Base-by-base conservation (phyloP, 768 basidiomycete species). In the Trametes maxima region DNA sequence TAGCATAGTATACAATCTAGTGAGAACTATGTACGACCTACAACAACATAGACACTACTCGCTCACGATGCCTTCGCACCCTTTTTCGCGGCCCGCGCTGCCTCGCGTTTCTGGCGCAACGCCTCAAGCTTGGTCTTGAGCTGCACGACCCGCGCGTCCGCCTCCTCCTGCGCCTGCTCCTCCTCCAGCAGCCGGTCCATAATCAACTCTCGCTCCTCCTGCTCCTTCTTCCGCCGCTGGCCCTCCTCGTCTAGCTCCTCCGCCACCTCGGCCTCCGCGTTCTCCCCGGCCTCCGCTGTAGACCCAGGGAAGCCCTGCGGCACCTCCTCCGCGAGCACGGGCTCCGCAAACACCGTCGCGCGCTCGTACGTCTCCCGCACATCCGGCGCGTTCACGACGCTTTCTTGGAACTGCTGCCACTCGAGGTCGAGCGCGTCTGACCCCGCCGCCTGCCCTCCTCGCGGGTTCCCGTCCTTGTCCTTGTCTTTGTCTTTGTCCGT, bases 181-280 rank as follows among this genome's bases (percentile, higher is more conserved):
- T 94, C 92, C 33, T 93, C 92, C 71, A 92, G 60, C 48, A 94
- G 73, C 56, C 92, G 81, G 73, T 93, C 92, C 87, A 94, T 90
- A 45, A 94, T 93, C 60, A 93, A 74, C 66, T 94, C 91, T 50
- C 84, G 79, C 55, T 94, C 92, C 22, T 93, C 90, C 69, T 78
- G 78, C 67, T 87, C 86, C 72, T 80, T 87, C 65, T 76, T 72
- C 66, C 73, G 74, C 67, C 82, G 78, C 53, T 72, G 70, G 53
- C 79, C 77, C 49, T 80, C 83, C 67, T 82, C 80, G 48, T 77
- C 80, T 37, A 75, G 70, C 66, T 77, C 75, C 43, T 69, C 67
- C 17, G 54, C 63, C 56, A 57, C 53, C 17, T 64, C 65, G 2
- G 68, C 72, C 0, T 17, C 47, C 21, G 64, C 72, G 14, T 40